Evolutionary conservation across 2,329 filamentous ascomycete species (phyloP).

Genomic region (Rhinocladiella similis): DNA sequence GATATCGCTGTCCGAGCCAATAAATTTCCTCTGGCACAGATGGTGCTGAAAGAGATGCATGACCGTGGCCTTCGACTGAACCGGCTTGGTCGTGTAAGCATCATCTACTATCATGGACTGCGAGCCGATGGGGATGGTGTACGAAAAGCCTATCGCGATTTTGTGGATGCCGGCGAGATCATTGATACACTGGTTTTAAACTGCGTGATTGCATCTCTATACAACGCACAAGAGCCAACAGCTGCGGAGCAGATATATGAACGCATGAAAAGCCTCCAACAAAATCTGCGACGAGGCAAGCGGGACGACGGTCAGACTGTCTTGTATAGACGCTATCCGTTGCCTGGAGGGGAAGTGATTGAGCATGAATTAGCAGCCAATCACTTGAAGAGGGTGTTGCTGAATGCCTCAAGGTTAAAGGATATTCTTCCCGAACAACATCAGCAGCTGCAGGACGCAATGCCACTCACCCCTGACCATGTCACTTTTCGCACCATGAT

Average conservation of each 20-base stretch:
- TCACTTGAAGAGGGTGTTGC: constrained; percentile 49
- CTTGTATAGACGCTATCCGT: constrained; percentile 28
- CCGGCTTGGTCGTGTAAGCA: constrained; percentile 76
- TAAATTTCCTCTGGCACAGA: constrained; percentile 80
- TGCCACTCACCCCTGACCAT: constrained; percentile 71
- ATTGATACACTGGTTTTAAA: constrained; percentile 87
- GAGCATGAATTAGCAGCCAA: constrained; percentile 42
- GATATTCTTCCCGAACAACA: constrained; percentile 55
- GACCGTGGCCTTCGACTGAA: constrained; percentile 67
- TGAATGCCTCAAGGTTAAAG: constrained; percentile 44
- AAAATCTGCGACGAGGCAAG: constrained; percentile 35
- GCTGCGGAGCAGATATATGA: constrained; percentile 80
- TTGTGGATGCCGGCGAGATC: constrained; percentile 82
- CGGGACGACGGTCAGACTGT: constrained; percentile 33
- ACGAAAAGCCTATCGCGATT: constrained; percentile 73
- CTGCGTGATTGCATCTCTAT: constrained; percentile 75
- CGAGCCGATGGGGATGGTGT: constrained; percentile 71
- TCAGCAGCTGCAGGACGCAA: constrained; percentile 63
- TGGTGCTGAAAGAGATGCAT: constrained; percentile 79
- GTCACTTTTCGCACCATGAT: constrained; percentile 79
- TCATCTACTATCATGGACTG: constrained; percentile 83
- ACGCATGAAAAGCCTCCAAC: constrained; percentile 71
- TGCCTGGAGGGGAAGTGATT: constrained; percentile 42
- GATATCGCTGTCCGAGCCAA: constrained; percentile 83
- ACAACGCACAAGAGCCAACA: constrained; percentile 71